Evolutionary conservation across 495 filamentous ascomycete species (phyloP).

Genomic region (Xylaria nigripes): DNA sequence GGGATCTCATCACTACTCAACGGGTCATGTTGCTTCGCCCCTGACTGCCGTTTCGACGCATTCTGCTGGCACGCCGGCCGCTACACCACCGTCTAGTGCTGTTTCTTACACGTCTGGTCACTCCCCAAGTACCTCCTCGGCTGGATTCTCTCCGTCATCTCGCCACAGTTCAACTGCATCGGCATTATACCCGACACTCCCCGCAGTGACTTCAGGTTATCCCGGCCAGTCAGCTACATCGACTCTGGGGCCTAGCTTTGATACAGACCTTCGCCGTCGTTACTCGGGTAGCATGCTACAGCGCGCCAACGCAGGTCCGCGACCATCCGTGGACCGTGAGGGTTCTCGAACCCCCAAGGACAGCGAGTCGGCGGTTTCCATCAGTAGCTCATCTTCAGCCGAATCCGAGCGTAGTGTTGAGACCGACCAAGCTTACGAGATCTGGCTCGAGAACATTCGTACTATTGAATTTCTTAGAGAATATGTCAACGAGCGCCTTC

Average conservation of each 20-base stretch:
- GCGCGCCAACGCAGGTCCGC: constrained; percentile 45
- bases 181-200: constrained; percentile 76
- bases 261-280: constrained; percentile 70
- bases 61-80: constrained; percentile 63
- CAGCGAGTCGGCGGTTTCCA: constrained; percentile 30
- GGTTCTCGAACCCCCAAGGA: constrained; percentile 45
- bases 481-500: constrained; percentile 56
- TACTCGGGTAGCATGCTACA: constrained; percentile 85
- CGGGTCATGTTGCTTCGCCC: constrained; percentile 50
- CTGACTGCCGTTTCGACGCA: constrained; percentile 50
- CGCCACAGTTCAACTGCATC: constrained; percentile 51
- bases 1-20: constrained; percentile 37
- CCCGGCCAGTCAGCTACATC: constrained; percentile 56
- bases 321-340: constrained; percentile 43
- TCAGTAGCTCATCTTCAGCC: constrained; percentile 36
- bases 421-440: constrained; percentile 48
- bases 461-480: constrained; percentile 66
- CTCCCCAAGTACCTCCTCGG: constrained; percentile 63
- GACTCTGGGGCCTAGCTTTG: constrained; percentile 73
- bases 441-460: constrained; percentile 78
- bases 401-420: constrained; percentile 34
- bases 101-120: constrained; percentile 79
- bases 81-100: constrained; percentile 84
- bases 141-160: constrained; percentile 56
- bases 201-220: constrained; percentile 62